phyloP scores from a whole-genome alignment of 306 rosid species.

The Argentina anserina region DNA sequence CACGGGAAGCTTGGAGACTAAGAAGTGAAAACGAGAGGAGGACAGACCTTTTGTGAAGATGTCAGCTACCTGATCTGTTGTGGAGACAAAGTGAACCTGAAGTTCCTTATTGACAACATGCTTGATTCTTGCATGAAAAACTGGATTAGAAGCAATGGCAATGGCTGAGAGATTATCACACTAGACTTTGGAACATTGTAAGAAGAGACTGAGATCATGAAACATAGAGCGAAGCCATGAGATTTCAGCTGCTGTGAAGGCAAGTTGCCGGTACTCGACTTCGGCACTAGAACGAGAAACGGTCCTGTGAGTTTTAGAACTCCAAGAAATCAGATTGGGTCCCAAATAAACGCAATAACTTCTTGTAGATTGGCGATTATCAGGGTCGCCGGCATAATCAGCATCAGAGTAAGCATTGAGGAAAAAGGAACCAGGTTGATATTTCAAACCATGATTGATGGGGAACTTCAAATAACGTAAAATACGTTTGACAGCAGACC shows the following conservation, averaged over 20 bases:
- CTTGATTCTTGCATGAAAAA: not conserved
- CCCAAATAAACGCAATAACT: not conserved
- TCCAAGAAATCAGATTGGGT: not conserved
- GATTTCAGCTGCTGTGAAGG: not conserved
- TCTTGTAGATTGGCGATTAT: not conserved
- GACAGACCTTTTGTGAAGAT: too few species aligned
- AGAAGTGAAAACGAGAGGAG: too few species aligned
- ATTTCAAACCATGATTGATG: not conserved
- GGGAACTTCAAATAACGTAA: not conserved
- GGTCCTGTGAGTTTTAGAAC: not conserved
- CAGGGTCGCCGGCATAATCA: too few species aligned
- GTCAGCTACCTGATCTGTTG: too few species aligned
- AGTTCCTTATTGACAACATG: not conserved
- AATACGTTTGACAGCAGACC: not conserved
- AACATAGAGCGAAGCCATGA: not conserved
- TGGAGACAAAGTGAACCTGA: too few species aligned
- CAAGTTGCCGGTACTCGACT: not conserved
- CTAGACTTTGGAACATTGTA: not conserved
- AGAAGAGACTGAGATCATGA: not conserved
- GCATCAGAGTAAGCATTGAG: not conserved
- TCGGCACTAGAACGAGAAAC: not conserved
- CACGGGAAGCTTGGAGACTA: too few species aligned
- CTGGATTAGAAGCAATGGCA: not conserved
- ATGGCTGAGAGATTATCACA: not conserved
- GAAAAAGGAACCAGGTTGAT: not conserved